phyloP scores from a whole-genome alignment of 495 filamentous ascomycete genomes.

The Aspergillus diversus region DNA sequence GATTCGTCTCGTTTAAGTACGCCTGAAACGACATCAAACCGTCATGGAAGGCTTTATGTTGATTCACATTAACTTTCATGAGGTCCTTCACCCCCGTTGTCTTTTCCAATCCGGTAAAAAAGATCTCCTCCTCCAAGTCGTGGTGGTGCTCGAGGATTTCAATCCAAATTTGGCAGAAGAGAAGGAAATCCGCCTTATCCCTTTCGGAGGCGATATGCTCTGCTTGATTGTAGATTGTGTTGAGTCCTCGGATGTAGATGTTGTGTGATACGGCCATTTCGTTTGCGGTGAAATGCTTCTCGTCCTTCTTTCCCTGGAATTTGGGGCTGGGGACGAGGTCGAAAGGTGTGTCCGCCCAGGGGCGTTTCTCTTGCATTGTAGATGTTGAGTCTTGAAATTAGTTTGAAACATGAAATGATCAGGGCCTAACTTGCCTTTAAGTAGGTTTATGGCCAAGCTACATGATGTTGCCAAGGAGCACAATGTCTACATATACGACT shows the following conservation, averaged over 20 bases:
- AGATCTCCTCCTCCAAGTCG: slow-evolving; percentile 12
- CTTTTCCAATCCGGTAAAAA: slow-evolving; percentile 9
- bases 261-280: slow-evolving; percentile 16
- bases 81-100: not conserved
- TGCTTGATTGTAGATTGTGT: slow-evolving; percentile 14
- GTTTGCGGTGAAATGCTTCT: slow-evolving; percentile 1
- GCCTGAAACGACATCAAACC: not conserved
- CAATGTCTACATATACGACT: no score
- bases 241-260: slow-evolving; percentile 7
- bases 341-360: no score
- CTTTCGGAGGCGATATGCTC: not conserved
- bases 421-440: no score
- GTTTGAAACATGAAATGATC: no score
- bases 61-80: not conserved
- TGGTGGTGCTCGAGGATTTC: slow-evolving; percentile 9
- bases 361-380: no score
- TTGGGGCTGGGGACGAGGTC: no score
- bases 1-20: not conserved
- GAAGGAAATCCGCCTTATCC: slow-evolving; percentile 7
- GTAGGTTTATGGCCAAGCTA: no score
- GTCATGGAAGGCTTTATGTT: not conserved
- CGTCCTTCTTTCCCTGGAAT: not conserved
- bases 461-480: no score
- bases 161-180: slow-evolving; percentile 1
- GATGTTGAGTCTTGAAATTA: no score